Evolutionary conservation across 2,329 filamentous ascomycete species (phyloP).

Genomic region (Cladophialophora carrionii): DNA sequence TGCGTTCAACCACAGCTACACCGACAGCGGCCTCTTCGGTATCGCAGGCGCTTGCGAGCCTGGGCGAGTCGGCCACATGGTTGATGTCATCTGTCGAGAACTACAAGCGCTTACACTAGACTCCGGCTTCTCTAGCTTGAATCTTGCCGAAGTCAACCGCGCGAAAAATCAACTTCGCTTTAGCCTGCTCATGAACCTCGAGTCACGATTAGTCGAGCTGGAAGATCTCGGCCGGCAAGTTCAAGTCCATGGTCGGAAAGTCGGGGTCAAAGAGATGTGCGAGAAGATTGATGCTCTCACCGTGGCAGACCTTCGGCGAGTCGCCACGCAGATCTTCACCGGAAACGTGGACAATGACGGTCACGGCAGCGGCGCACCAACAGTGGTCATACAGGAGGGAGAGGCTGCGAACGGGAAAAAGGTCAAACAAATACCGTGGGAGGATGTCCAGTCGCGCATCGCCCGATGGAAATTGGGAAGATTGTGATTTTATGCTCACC

Average conservation of each 20-base stretch:
- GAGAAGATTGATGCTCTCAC: slow-evolving; percentile 79
- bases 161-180: slow-evolving; percentile 96
- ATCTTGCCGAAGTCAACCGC: slow-evolving; percentile 76
- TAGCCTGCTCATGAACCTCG: slow-evolving; percentile 93
- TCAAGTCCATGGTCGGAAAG: slow-evolving; percentile 92
- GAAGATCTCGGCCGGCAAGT: slow-evolving; percentile 94
- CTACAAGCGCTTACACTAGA: slow-evolving; percentile 77
- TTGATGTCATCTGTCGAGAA: slow-evolving; percentile 94
- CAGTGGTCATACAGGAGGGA: slow-evolving; percentile 91
- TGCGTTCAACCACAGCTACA: slow-evolving; percentile 97
- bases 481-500: slow-evolving; percentile 45
- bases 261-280: slow-evolving; percentile 93
- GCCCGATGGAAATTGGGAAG: slow-evolving; percentile 79
- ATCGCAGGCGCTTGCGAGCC: slow-evolving; percentile 87
- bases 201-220: slow-evolving; percentile 94
- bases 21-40: slow-evolving; percentile 91
- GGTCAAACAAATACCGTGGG: slow-evolving; percentile 72
- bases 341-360: slow-evolving; percentile 77
- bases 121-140: slow-evolving; percentile 71
- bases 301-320: slow-evolving; percentile 76
- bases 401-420: slow-evolving; percentile 70
- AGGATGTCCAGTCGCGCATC: slow-evolving; percentile 86
- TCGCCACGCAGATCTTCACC: slow-evolving; percentile 76
- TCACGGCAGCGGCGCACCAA: slow-evolving; percentile 81
- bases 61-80: slow-evolving; percentile 75